Evolutionary conservation across 441 rosid species (phyloP), one percentile per base, ranked within the genome.

Genomic region (Pelargonium australe): DNA sequence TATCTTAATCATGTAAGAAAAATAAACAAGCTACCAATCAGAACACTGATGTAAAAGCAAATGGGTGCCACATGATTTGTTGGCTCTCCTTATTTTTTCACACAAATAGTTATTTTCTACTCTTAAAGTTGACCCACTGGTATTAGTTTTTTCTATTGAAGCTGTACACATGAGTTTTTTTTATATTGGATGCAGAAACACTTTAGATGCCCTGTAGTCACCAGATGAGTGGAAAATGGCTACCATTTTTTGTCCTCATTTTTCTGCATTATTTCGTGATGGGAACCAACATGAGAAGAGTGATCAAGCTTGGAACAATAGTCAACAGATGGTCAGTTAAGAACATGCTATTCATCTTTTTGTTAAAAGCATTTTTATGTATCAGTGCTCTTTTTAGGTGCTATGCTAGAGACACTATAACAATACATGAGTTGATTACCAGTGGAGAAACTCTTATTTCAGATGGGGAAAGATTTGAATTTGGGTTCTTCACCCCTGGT

Each of bases 401-500:
- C 71, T 77, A 64, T 49, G 76, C 82, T 44, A 67, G 72, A 76
- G 86, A 83, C 70, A 62, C 73, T 53, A 23, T 74, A 51, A 75
- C 77, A 3, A 34, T 37, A 2, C 45, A 20, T 73, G 63, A 19
- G 64, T 74, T 79, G 20, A 67, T 86, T 70, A 62, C 43, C 34
- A 31, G 31, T 4, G 78, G 78, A 68, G 83, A 84, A 43, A 82
- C 79, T 55, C 84, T 90, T 64, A 73, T 80, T 65, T 88, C 92
- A 7, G 40, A 72, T 1, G 81, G 78, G 8, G 47, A 70, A 58
- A 84, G 19, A 23, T 90, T 90, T 25, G 78, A 83, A 72, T 78
- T 90, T 0, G 96, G 96, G 6, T 88, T 90, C 82, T 90, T 90
- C 71, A 75, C 80, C 70, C 84, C 88, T 63, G 81, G 78, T 77